Conservation (phyloP, 208 protist species). For the Leishmania braziliensis region DNA sequence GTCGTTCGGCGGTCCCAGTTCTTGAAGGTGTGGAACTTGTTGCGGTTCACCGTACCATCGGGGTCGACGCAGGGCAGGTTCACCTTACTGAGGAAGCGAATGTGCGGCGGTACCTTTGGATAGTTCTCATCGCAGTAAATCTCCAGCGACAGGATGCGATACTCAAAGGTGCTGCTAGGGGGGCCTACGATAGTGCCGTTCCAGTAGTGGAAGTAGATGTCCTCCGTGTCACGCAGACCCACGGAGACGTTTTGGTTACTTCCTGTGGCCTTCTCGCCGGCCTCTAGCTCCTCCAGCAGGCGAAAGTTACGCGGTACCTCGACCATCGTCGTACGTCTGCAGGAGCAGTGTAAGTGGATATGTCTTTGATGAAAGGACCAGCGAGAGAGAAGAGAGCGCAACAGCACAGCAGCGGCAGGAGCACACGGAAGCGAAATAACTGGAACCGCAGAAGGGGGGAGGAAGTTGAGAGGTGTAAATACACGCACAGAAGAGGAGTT, state of each 20-base stretch:
- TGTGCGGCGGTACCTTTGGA: constrained; percentile 82
- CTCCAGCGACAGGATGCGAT: constrained; percentile 86
- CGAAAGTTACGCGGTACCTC: constrained; percentile 93
- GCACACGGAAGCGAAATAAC: neutral
- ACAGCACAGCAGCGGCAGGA: neutral
- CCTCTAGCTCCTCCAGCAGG: constrained; percentile 89
- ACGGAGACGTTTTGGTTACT: constrained; percentile 90
- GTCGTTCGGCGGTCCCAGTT: constrained; percentile 82
- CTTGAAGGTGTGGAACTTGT: constrained; percentile 74
- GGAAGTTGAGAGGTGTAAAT: neutral
- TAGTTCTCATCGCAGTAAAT: constrained; percentile 92
- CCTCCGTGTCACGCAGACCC: constrained; percentile 83
- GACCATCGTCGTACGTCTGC: constrained; percentile 46
- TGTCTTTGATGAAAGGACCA: neutral
- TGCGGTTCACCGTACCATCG: constrained; percentile 77
- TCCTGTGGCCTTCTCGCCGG: constrained; percentile 90
- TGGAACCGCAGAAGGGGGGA: neutral
- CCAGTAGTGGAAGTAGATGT: constrained; percentile 93
- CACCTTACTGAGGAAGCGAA: constrained; percentile 83
- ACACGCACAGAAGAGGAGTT: neutral
- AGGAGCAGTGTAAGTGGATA: neutral
- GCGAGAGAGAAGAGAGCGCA: neutral
- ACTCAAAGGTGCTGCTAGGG: constrained; percentile 87
- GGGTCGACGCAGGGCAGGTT: constrained; percentile 86
- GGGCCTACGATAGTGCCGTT: constrained; percentile 92